These are phyloP conservation scores for Thalassia testudinum DNA, from an alignment of 116 monocot species.

Conservation along the genomic window DNA sequence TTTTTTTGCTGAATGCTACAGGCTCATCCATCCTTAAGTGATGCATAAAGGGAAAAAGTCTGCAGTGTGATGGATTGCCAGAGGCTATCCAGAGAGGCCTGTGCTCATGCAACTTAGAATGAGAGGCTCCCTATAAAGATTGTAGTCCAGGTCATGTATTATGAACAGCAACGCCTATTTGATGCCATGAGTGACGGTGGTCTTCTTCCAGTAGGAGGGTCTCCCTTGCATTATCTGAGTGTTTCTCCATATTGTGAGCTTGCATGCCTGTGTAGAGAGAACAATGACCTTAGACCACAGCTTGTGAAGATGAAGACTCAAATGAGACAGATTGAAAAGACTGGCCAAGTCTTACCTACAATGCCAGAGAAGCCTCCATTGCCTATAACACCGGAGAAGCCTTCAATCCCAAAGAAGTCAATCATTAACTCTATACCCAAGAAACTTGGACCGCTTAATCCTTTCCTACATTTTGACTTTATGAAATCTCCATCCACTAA, in stretches of 20 bases:
- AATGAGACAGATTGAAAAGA: constrained; percentile 17
- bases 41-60: constrained; percentile 45
- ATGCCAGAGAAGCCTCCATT: too few relatives aligned
- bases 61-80: constrained; percentile 71
- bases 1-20: too few relatives aligned
- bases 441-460: too few relatives aligned
- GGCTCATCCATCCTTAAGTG: constrained; percentile 55
- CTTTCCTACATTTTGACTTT: too few relatives aligned
- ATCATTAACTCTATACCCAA: too few relatives aligned
- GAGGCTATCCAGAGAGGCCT: constrained; percentile 64
- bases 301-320: constrained; percentile 36
- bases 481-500: too few relatives aligned
- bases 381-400: too few relatives aligned
- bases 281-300: constrained; percentile 46
- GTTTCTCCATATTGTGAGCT: too few relatives aligned
- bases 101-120: constrained; percentile 78
- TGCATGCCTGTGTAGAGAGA: constrained; percentile 37
- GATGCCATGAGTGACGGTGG: constrained; percentile 9
- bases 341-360: too few relatives aligned
- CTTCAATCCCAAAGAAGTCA: too few relatives aligned
- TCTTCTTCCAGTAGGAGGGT: background rate
- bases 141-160: constrained; percentile 61
- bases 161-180: constrained; percentile 49
- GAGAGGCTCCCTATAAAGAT: constrained; percentile 52
- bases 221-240: constrained; percentile 9